Percentiles rank a stretch among this genome's conserved stretches.
Conservation (phyloP, 345 rosid species). For the Isatis tinctoria region DNA sequence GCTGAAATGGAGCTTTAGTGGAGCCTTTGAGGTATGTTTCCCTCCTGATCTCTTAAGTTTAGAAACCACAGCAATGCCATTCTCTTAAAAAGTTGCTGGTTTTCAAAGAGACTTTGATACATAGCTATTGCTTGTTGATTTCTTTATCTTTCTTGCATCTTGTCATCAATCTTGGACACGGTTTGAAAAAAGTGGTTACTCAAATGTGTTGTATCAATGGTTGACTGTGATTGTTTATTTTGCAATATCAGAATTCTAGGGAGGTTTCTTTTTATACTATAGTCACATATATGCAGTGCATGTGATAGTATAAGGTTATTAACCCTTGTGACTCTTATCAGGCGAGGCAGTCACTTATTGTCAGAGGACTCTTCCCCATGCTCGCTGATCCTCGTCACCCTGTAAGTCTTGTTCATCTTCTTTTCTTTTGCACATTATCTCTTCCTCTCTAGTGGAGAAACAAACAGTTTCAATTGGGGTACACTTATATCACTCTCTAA, state of each 20-base stretch:
- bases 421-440: not conserved
- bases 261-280: not conserved
- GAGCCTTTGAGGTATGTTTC: conserved; percentile 83
- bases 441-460: not conserved
- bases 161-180: not conserved
- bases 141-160: not conserved
- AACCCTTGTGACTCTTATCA: conserved; percentile 29
- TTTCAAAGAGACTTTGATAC: not conserved
- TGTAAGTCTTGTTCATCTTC: conserved; percentile 39
- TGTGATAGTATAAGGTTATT: not conserved
- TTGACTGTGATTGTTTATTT: not conserved
- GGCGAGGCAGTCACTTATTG: conserved; percentile 88
- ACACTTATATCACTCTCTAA: not conserved
- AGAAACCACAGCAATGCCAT: not conserved
- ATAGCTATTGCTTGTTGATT: not conserved
- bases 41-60: not conserved
- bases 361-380: conserved; percentile 91
- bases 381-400: conserved; percentile 90
- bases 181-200: not conserved
- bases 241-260: not conserved
- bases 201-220: not conserved
- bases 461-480: not conserved
- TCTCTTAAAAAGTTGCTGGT: not conserved
- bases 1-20: conserved; percentile 94
- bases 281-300: not conserved